Evolutionary conservation across 306 rosid species (phyloP).

Genomic region (Dryas octopetala): DNA sequence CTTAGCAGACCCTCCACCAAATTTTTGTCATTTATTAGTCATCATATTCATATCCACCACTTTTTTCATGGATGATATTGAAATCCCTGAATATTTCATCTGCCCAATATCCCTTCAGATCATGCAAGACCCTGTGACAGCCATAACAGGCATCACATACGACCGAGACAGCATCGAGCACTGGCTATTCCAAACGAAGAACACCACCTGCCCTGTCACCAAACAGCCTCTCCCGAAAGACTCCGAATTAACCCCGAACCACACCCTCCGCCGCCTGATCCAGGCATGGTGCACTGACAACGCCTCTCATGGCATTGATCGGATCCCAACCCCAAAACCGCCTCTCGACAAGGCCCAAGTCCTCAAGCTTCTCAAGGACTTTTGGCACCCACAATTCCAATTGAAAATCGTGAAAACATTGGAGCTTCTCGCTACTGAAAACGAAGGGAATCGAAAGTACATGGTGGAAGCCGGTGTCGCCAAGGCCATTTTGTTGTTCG

Average conservation of each 20-base stretch:
- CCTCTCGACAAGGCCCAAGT: conserved; percentile 44
- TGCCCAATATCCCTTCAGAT: conserved; percentile 78
- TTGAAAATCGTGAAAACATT: conserved; percentile 38
- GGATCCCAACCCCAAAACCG: conserved; percentile 65
- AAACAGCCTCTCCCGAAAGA: conserved; percentile 43
- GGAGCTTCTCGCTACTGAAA: conserved; percentile 42
- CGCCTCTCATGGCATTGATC: conserved; percentile 37
- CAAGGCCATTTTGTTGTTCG: conserved; percentile 41
- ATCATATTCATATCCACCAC: neutral
- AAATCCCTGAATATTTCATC: conserved; percentile 61
- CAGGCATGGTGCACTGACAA: conserved; percentile 74
- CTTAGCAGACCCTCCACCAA: neutral
- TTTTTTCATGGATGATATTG: conserved; percentile 59
- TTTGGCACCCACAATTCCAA: conserved; percentile 22
- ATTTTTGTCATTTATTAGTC: neutral
- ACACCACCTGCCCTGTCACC: conserved; percentile 60
- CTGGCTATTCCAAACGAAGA: conserved; percentile 52
- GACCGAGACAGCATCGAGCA: conserved; percentile 71
- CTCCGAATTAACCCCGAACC: conserved; percentile 66
- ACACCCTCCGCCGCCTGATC: conserved; percentile 66
- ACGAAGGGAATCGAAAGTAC: conserved; percentile 42
- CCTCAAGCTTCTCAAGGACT: conserved; percentile 41
- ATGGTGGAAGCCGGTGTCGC: conserved; percentile 51
- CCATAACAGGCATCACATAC: conserved; percentile 73
- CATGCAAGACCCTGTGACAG: conserved; percentile 78